A percentile compares a stretch with the other conserved stretches of the same genome.
phyloP scores from a whole-genome alignment of 331 rosid genomes.

The Dryas integrifolia region DNA sequence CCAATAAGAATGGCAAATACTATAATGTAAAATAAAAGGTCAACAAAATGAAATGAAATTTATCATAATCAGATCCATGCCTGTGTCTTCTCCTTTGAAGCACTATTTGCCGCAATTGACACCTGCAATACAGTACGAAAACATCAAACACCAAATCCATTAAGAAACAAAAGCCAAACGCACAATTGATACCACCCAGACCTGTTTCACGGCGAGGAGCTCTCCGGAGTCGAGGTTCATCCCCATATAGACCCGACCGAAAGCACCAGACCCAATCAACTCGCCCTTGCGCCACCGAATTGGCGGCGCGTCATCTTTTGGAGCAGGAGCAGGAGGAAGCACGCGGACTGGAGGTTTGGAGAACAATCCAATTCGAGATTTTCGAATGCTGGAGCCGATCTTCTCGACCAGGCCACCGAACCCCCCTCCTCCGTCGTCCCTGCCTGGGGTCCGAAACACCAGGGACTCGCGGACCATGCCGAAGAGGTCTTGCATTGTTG shows the following conservation, averaged over 20 bases:
- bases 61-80: slow-evolving; percentile 23
- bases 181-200: neutral
- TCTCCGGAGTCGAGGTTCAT: slow-evolving; percentile 66
- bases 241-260: slow-evolving; percentile 59
- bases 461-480: slow-evolving; percentile 56
- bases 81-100: slow-evolving; percentile 68
- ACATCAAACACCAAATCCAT: neutral
- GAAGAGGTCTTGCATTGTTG: slow-evolving; percentile 48
- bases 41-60: neutral
- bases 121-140: slow-evolving; percentile 44
- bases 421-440: slow-evolving; percentile 21
- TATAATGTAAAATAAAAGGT: neutral
- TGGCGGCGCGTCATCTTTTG: slow-evolving; percentile 34
- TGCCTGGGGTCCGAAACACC: slow-evolving; percentile 35
- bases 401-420: slow-evolving; percentile 47
- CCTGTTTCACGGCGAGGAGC: slow-evolving; percentile 59
- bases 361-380: slow-evolving; percentile 48
- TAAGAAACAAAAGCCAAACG: neutral
- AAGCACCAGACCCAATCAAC: slow-evolving; percentile 60
- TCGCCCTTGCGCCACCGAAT: slow-evolving; percentile 65
- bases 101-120: slow-evolving; percentile 53
- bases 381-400: slow-evolving; percentile 49
- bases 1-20: neutral
- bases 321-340: slow-evolving; percentile 29
- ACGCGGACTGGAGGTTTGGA: slow-evolving; percentile 37